phyloP scores from a whole-genome alignment of 768 basidiomycete genomes.

The Kondoa malvinella region DNA sequence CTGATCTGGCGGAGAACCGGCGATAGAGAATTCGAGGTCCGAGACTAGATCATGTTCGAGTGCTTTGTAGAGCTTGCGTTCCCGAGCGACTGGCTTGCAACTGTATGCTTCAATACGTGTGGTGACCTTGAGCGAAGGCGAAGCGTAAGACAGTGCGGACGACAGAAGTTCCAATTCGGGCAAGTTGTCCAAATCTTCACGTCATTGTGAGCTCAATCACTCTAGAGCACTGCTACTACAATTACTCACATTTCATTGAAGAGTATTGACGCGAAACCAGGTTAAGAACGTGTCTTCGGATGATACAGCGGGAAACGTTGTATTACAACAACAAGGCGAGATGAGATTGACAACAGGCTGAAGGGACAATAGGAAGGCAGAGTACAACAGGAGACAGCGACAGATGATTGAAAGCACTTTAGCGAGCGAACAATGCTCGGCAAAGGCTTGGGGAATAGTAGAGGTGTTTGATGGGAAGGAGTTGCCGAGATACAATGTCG shows the following conservation, averaged over 20 bases:
- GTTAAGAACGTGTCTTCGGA: not conserved
- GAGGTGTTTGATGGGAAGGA: too few relatives aligned
- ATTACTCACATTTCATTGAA: constrained; percentile 15
- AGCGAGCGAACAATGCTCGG: too few relatives aligned
- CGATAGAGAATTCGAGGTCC: constrained; percentile 43
- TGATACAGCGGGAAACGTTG: not conserved
- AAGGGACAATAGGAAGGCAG: not conserved
- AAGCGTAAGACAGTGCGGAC: constrained; percentile 23
- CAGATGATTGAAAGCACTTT: too few relatives aligned
- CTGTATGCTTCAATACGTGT: constrained; percentile 54
- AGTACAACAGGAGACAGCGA: not conserved
- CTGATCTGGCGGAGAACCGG: constrained; percentile 56
- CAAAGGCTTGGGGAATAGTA: too few relatives aligned
- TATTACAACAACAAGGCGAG: too few relatives aligned
- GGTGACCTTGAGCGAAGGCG: constrained; percentile 15
- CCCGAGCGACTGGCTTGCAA: constrained; percentile 91
- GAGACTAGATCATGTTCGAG: constrained; percentile 78
- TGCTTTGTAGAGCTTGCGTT: constrained; percentile 86
- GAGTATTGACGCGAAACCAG: too few relatives aligned
- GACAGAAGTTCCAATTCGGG: constrained; percentile 28
- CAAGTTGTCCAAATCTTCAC: constrained; percentile 20
- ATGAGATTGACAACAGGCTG: too few relatives aligned
- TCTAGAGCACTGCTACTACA: too few relatives aligned
- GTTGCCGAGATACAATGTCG: too few relatives aligned
- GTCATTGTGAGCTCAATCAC: too few relatives aligned